Percentiles rank a stretch among this genome's conserved stretches.
These are phyloP conservation scores for Saturnispora mendoncae DNA, from an alignment of 805 yeast species.

Conservation along the genomic window DNA sequence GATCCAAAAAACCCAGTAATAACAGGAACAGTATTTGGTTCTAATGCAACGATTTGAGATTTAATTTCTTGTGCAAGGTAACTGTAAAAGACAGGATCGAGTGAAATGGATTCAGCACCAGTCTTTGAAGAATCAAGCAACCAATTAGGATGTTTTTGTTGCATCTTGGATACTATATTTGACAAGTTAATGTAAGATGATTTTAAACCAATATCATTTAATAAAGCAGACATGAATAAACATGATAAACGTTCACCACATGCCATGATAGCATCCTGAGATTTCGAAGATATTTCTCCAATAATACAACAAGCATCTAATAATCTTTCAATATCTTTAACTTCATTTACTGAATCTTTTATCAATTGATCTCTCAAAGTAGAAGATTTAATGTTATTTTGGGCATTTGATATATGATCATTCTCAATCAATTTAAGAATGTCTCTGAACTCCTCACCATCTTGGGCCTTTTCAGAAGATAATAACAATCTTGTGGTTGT, in stretches of 20 bases:
- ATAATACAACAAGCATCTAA: slow-evolving; percentile 82
- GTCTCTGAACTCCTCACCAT: slow-evolving; percentile 40
- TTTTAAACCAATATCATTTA: slow-evolving; percentile 72
- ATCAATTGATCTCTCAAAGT: slow-evolving; percentile 46
- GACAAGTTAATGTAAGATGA: slow-evolving; percentile 77
- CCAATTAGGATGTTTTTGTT: slow-evolving; percentile 40
- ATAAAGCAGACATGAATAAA: slow-evolving; percentile 74
- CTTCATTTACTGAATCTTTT: slow-evolving; percentile 51
- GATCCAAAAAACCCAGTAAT: slow-evolving; percentile 93
- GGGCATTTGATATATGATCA: slow-evolving; percentile 76
- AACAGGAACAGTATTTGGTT: slow-evolving; percentile 60
- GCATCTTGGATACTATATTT: slow-evolving; percentile 38
- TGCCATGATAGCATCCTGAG: slow-evolving; percentile 83
- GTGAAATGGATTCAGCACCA: slow-evolving; percentile 17
- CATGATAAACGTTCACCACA: slow-evolving; percentile 92
- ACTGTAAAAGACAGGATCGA: slow-evolving; percentile 60
- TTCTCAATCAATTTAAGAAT: slow-evolving; percentile 59
- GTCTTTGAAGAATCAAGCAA: slow-evolving; percentile 30
- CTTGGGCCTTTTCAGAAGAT: slow-evolving; percentile 74
- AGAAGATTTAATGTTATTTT: slow-evolving; percentile 35
- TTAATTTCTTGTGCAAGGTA: slow-evolving; percentile 46
- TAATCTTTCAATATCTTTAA: slow-evolving; percentile 58
- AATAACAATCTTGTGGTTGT: slow-evolving; percentile 79
- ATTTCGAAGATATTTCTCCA: slow-evolving; percentile 84
- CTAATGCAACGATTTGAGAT: slow-evolving; percentile 34